Conservation (phyloP, 179 eudicot genomes). For the Carnegiea gigantea region DNA sequence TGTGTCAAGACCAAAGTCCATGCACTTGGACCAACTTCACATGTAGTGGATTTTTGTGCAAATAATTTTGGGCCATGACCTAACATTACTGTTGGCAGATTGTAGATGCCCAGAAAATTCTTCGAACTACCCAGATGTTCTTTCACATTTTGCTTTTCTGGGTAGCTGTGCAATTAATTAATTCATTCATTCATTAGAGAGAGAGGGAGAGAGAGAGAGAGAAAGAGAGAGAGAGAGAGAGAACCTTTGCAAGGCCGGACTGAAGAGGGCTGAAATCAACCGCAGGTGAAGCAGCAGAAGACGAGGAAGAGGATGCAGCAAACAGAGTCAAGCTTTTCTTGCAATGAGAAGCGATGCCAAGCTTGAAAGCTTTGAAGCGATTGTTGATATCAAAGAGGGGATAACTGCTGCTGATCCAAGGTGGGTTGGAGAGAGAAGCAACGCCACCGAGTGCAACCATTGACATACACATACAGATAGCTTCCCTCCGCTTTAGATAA, state of each 20-base stretch:
- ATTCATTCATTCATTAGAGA: too few species aligned
- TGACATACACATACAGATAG: constrained; percentile 23
- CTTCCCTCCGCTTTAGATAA: constrained; percentile 23
- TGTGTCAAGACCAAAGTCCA: too few species aligned
- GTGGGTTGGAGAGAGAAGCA: constrained; percentile 27
- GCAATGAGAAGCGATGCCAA: constrained; percentile 9
- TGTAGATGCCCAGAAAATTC: background rate
- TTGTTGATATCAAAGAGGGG: constrained; percentile 11
- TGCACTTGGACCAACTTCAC: too few species aligned
- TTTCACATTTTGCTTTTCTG: background rate
- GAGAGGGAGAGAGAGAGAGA: background rate
- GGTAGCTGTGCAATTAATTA: background rate
- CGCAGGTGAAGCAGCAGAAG: constrained; percentile 62
- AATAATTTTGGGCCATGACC: too few species aligned
- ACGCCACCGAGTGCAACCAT: constrained; percentile 27
- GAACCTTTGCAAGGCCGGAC: constrained; percentile 71
- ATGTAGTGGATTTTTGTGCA: too few species aligned
- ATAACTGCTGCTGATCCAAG: background rate
- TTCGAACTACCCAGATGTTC: background rate
- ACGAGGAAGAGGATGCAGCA: constrained; percentile 37
- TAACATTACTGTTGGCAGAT: constrained; percentile 9
- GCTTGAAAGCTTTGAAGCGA: constrained; percentile 5
- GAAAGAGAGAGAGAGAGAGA: constrained; percentile 14
- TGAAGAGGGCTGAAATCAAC: constrained; percentile 63
- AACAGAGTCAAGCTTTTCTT: constrained; percentile 19